Percentiles rank a stretch among this genome's conserved stretches.
Evolutionary conservation across 208 protist species (phyloP).

Genomic region (Strigomonas culicis): DNA sequence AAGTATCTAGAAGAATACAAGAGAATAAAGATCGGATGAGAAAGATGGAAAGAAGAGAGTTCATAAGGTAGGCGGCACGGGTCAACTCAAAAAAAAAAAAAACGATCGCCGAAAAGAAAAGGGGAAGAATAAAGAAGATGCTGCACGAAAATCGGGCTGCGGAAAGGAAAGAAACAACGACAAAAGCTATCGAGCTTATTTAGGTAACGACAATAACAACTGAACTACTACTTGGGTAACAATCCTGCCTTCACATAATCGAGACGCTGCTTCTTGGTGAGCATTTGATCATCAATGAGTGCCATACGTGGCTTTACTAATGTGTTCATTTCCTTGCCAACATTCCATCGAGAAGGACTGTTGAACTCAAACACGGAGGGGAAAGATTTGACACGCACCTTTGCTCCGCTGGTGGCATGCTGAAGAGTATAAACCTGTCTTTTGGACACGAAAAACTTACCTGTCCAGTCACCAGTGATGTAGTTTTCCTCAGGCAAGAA

Average conservation of each 20-base stretch:
- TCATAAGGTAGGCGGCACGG: background rate
- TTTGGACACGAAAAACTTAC: conserved; percentile 88
- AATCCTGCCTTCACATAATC: conserved; percentile 87
- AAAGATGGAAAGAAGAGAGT: background rate
- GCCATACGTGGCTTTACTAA: conserved; percentile 85
- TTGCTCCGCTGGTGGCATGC: conserved; percentile 80
- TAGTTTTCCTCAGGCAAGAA: conserved; percentile 90
- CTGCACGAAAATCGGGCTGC: conserved; percentile 7
- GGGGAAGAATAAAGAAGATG: background rate
- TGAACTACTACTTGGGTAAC: conserved; percentile 65
- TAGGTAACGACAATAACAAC: too few species aligned
- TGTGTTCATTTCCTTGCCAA: conserved; percentile 87
- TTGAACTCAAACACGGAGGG: conserved; percentile 86
- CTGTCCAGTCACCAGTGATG: conserved; percentile 91
- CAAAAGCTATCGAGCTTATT: too few species aligned
- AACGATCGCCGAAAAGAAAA: background rate
- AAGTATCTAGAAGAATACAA: background rate
- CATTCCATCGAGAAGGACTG: conserved; percentile 84
- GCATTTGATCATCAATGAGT: conserved; percentile 90
- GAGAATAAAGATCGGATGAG: background rate
- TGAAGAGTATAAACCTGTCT: conserved; percentile 89
- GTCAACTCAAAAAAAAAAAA: background rate
- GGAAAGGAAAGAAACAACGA: background rate
- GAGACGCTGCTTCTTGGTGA: conserved; percentile 89
- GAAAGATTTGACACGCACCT: conserved; percentile 84